Evolutionary conservation across 2,329 filamentous ascomycete genomes (phyloP), one percentile per base, ranked within the genome.

Genomic region (Colletotrichum lindemuthianum): DNA sequence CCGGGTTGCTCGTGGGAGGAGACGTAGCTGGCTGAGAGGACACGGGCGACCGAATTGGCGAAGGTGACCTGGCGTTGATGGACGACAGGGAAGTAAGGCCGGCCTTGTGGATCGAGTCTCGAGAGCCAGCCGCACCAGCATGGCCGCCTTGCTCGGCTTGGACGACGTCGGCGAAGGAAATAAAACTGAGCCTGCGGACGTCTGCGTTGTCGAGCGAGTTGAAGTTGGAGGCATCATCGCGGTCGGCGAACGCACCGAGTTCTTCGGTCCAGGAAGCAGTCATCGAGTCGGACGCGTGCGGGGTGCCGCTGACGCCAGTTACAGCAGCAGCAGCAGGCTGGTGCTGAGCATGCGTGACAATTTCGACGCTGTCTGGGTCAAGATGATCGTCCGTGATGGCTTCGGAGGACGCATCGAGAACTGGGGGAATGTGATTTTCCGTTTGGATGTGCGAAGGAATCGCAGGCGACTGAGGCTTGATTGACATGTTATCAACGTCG

Each of bases 91-190:
- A 88, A 8, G 89, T 89, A 16, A 92, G 79, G 11, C 90, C 90
- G 54, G 87, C 85, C 64, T 90, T 79, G 74, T 93, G 89, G 60
- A 92, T 83, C 59, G 89, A 90, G 65, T 95, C 91, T 68, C 90
- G 83, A 69, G 85, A 89, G 50, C 86, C 83, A 41, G 78, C 74
- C 57, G 74, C 76, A 9, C 59, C 63, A 15, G 82, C 80, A 39
- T 82, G 80, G 63, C 88, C 86, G 36, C 87, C 87, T 71, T 95
- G 92, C 75, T 96, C 92, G 39, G 90, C 86, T 74, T 97, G 93
- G 44, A 98, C 93, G 9, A 98, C 93, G 72, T 98, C 95, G 66
- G 95, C 94, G 77, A 98, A 98, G 8, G 93, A 97, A 74, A 98
- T 97, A 79, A 98, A 98, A 75, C 92, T 96, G 67, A 98, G 80